Conservation (phyloP, 1,139 yeast species). For the Saccharomyces uvarum region DNA sequence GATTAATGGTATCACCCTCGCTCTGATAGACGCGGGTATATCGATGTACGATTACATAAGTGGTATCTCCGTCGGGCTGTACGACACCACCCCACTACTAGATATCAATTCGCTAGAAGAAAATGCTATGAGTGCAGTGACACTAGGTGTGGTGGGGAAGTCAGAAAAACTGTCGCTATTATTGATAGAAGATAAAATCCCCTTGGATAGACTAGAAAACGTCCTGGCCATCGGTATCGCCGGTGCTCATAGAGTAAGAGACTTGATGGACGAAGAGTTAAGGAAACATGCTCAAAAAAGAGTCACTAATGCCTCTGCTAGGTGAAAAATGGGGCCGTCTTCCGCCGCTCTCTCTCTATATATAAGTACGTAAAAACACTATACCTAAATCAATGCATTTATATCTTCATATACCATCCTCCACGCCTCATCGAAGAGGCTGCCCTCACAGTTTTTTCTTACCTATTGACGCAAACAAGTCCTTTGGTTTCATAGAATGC, state of each 20-base stretch:
- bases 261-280: constrained; percentile 78
- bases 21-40: constrained; percentile 89
- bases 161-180: constrained; percentile 70
- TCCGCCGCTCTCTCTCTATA: neutral
- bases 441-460: constrained; percentile 18
- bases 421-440: too few relatives aligned
- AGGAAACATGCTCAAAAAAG: constrained; percentile 57
- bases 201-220: constrained; percentile 69
- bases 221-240: constrained; percentile 79
- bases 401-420: neutral
- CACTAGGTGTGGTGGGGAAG: constrained; percentile 79
- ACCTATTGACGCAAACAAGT: constrained; percentile 30
- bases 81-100: constrained; percentile 65
- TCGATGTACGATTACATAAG: constrained; percentile 89
- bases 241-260: constrained; percentile 79
- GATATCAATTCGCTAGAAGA: constrained; percentile 83
- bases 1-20: constrained; percentile 82
- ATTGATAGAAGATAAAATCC: constrained; percentile 73
- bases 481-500: constrained; percentile 31
- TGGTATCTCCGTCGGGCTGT: constrained; percentile 72
- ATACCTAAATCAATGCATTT: neutral
- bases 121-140: constrained; percentile 67
- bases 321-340: neutral
- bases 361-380: neutral
- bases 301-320: constrained; percentile 29